Evolutionary conservation across 2,329 filamentous ascomycete genomes (phyloP).

Genomic region (Aureobasidium subglaciale): DNA sequence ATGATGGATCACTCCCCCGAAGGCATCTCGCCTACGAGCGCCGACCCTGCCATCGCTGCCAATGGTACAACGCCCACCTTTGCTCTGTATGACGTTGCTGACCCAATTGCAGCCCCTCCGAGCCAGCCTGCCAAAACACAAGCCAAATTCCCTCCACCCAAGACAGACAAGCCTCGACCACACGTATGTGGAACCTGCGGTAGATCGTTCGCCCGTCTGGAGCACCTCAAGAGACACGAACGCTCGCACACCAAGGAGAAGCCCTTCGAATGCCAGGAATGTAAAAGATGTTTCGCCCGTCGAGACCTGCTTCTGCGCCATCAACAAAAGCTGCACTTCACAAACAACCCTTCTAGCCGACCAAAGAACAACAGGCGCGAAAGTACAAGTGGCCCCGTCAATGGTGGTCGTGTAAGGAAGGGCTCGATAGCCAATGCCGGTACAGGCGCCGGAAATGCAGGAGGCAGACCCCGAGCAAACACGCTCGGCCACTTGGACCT

Average conservation of each 20-base stretch:
- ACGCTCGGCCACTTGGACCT: slow-evolving; percentile 92
- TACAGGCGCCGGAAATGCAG: slow-evolving; percentile 34
- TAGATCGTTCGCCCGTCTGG: slow-evolving; percentile 86
- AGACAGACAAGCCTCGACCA: slow-evolving; percentile 94
- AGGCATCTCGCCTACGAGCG: not conserved
- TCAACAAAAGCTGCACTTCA: slow-evolving; percentile 97
- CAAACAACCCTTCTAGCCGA: slow-evolving; percentile 76
- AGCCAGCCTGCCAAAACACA: not conserved
- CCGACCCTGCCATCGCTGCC: not conserved
- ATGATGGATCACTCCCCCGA: not conserved
- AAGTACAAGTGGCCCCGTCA: slow-evolving; percentile 67
- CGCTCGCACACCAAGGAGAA: slow-evolving; percentile 98
- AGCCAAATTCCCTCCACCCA: slow-evolving; percentile 64
- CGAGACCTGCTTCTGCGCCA: slow-evolving; percentile 86
- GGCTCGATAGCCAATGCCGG: slow-evolving; percentile 70
- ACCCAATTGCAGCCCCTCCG: not conserved
- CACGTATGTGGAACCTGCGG: slow-evolving; percentile 89
- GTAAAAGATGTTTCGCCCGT: slow-evolving; percentile 86
- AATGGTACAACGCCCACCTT: not conserved
- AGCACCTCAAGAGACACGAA: slow-evolving; percentile 96
- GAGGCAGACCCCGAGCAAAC: slow-evolving; percentile 74
- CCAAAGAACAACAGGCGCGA: slow-evolving; percentile 78
- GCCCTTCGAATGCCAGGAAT: slow-evolving; percentile 95
- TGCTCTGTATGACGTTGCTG: not conserved
- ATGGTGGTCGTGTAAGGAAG: slow-evolving; percentile 73